Evolutionary conservation across 2,329 filamentous ascomycete species (phyloP).

Genomic region (Clarireedia paspali): DNA sequence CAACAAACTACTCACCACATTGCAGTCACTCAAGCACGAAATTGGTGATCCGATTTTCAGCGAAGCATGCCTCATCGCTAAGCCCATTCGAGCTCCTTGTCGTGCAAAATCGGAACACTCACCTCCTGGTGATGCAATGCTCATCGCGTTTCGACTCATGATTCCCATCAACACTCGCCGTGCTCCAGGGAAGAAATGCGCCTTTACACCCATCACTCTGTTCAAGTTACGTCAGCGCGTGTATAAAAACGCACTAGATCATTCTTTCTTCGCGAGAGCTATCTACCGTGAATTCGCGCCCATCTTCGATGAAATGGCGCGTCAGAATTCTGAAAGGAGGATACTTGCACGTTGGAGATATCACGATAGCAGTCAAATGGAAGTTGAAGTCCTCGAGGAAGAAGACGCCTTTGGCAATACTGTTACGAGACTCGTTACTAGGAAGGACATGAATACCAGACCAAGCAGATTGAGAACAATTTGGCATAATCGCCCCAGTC

Average conservation of each 20-base stretch:
- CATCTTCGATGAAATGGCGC: slow-evolving; percentile 27
- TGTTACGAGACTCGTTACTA: not conserved
- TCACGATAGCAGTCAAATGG: not conserved
- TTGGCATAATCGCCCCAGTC: not conserved
- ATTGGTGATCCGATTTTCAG: slow-evolving; percentile 38
- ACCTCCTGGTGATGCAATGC: slow-evolving; percentile 27
- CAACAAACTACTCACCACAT: slow-evolving; percentile 36
- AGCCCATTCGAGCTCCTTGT: slow-evolving; percentile 37
- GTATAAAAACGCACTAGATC: slow-evolving; percentile 45
- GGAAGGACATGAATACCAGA: not conserved
- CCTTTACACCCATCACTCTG: slow-evolving; percentile 54
- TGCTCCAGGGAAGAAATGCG: slow-evolving; percentile 42
- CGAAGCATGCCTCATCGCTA: slow-evolving; percentile 38
- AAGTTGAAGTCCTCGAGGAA: slow-evolving; percentile 1
- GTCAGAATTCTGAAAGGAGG: not conserved
- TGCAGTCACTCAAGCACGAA: slow-evolving; percentile 34
- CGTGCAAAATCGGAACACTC: slow-evolving; percentile 21
- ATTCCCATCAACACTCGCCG: slow-evolving; percentile 52
- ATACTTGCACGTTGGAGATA: not conserved
- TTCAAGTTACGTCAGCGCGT: slow-evolving; percentile 61
- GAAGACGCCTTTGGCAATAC: slow-evolving; percentile 4
- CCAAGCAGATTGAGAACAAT: slow-evolving; percentile 1
- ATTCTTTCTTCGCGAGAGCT: slow-evolving; percentile 51
- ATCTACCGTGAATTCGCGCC: slow-evolving; percentile 54
- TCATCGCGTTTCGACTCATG: slow-evolving; percentile 53